Evolutionary conservation across 805 yeast genomes (phyloP).

Genomic region (Saccharomyces mikatae): DNA sequence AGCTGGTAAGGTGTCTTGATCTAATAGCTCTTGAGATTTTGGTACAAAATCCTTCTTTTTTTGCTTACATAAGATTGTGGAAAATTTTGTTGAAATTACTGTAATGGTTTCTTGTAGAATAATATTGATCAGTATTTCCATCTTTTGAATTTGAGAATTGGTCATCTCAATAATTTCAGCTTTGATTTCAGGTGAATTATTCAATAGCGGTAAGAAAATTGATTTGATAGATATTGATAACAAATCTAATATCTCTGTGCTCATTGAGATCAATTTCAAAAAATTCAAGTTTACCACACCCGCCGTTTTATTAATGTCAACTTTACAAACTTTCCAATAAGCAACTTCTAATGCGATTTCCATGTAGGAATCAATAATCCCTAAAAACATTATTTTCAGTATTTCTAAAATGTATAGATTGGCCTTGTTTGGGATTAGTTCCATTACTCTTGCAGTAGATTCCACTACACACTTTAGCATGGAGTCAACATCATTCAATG

Average conservation of each 20-base stretch:
- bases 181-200: conserved; percentile 48
- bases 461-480: conserved; percentile 68
- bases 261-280: conserved; percentile 41
- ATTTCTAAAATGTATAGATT: conserved; percentile 58
- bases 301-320: conserved; percentile 24
- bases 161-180: conserved; percentile 53
- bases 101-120: conserved; percentile 53
- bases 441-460: conserved; percentile 67
- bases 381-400: conserved; percentile 56
- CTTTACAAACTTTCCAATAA: conserved; percentile 39
- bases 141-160: conserved; percentile 49
- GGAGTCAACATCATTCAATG: conserved; percentile 46
- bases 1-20: conserved; percentile 67
- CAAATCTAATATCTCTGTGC: conserved; percentile 54
- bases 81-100: conserved; percentile 44
- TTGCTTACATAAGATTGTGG: conserved; percentile 51
- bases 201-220: conserved; percentile 67
- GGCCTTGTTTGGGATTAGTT: conserved; percentile 55
- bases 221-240: conserved; percentile 67
- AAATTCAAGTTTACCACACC: conserved; percentile 37
- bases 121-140: conserved; percentile 59
- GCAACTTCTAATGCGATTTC: conserved; percentile 69
- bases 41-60: conserved; percentile 62
- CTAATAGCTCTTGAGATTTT: conserved; percentile 36
- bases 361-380: conserved; percentile 65